These are phyloP conservation scores for Bipolaris zeicola DNA, from an alignment of 2,329 filamentous ascomycete species.

Conservation along the genomic window DNA sequence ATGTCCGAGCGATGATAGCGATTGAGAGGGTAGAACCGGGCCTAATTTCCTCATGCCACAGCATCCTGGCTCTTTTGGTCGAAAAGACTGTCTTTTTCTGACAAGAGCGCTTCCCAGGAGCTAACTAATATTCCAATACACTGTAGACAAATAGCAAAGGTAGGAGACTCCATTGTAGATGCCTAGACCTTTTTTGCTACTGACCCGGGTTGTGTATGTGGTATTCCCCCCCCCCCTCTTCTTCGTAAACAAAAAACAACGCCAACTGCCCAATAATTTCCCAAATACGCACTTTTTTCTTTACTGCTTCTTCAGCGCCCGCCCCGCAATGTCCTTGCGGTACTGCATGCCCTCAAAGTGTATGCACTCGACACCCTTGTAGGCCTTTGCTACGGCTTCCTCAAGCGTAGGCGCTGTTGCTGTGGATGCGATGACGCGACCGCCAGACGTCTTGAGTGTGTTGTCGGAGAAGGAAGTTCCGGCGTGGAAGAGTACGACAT, in stretches of 20 bases:
- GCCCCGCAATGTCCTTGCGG: slow-evolving; percentile 82
- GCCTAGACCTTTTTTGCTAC: neutral
- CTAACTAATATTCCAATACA: neutral
- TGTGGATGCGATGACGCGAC: slow-evolving; percentile 91
- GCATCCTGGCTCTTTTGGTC: neutral
- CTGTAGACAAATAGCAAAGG: slow-evolving; percentile 4
- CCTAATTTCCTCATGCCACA: too few species aligned
- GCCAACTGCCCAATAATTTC: neutral
- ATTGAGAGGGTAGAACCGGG: neutral
- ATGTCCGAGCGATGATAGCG: slow-evolving; percentile 6
- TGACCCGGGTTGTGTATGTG: neutral
- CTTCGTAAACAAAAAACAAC: neutral
- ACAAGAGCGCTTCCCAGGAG: neutral
- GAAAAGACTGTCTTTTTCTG: too few species aligned
- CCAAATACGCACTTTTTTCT: neutral
- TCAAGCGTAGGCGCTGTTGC: slow-evolving; percentile 76
- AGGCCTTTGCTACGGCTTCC: slow-evolving; percentile 85
- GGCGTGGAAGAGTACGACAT: slow-evolving; percentile 85
- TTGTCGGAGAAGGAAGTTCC: slow-evolving; percentile 71
- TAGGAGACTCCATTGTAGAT: neutral
- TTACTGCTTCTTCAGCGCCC: slow-evolving; percentile 49
- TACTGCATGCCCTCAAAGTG: slow-evolving; percentile 89
- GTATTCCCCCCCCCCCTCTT: slow-evolving; percentile 5
- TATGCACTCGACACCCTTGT: slow-evolving; percentile 78
- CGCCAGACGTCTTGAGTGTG: slow-evolving; percentile 77